Base-by-base conservation (phyloP, 495 filamentous ascomycete species). In the Jackrogersella multiformis region DNA sequence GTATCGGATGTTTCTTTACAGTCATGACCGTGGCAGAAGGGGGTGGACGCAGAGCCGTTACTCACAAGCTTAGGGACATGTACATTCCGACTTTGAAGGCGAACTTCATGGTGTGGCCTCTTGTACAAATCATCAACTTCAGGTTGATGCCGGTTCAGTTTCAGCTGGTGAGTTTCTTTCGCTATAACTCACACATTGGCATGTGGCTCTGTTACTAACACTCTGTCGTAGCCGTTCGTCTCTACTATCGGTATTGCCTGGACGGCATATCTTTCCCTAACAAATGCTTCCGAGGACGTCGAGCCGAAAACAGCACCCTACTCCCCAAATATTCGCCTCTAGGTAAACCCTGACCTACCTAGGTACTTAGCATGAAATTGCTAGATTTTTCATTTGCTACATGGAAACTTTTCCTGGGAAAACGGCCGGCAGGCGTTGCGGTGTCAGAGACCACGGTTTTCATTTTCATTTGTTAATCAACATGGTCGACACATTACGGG, bases 1-100 rank as follows among this genome's bases (percentile, higher is more conserved):
- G 94, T 75, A 85, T 99, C 58, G 91, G 85, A 2, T 84, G 81
- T 74, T 99, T 99, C 83, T 99, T 99, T 77, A 92, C 90, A 0
- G 95, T 89, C 77, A 97, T 99, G 94, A 97, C 95, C 0, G 76
- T 98, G 32, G 92, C 96, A 10, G 96, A 99, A 77, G 96, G 96
- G 24, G 95, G 96, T 34, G 93, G 93, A 18, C 86, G 84, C 73
- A 84, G 91, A 66, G 93, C 89, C 2, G 86, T 99, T 26, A 79
- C 81, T 38, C 83, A 90, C 60, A 99, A 99, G 79, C 89, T 99
- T 73, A 86, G 90, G 69, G 92, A 97, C 72, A 94, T 97, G 69
- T 99, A 97, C 76, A 71, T 96, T 67, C 92, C 95, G 21, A 92
- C 94, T 13, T 81, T 99, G 63, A 97, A 97, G 82, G 96, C 96